Evolutionary conservation across 805 yeast species (phyloP), one percentile per base, ranked within the genome.

Genomic region (Teunomyces gatunensis): DNA sequence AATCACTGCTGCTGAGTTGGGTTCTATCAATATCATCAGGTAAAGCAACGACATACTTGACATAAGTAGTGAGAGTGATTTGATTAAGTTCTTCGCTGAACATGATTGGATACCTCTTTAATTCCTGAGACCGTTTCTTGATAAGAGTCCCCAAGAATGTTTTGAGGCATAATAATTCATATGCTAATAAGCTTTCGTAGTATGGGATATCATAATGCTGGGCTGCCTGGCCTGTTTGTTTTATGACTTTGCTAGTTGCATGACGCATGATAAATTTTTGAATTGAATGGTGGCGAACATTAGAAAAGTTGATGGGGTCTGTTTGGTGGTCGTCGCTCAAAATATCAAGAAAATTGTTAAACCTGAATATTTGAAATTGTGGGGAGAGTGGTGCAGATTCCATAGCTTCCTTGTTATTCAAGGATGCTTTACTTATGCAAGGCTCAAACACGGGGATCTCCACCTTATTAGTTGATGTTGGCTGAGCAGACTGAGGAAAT

Each of bases 251-350:
- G 21, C 48, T 47, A 13, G 34, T 41, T n/a, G 47, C 47, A 46
- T 61, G 61, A 21, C 68, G 50, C 10, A 47, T 49, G 4, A 67
- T 51, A 32, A 69, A 67, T 35, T 67, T 68, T 2, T 50, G 48
- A 30, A 69, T 47, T 5, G 70, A 65, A 25, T 65, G 65, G 29
- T 60, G 63, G 10, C 74, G 49, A 13, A 66, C 60, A 29, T 54
- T 60, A 6, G 74, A 70, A 55, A 71, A 71, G 45, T 64, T 71
- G 9, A 70, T 58, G 0, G 77, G 69, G 51, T 73, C 77, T 39
- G 60, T 59, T 10, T 51, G 50, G 36, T 65, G 74, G 39, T 66
- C 68, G 10, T 58, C 67, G 15, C 58, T 42, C 7, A 71, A 34
- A 7, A 64, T 55, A 12, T 63, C 66, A 17, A 72, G 57, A 47